A percentile compares a stretch with the other conserved stretches of the same genome.
These are phyloP conservation scores for Metschnikowia kofuensis DNA, from an alignment of 805 yeast species.

Conservation along the genomic window DNA sequence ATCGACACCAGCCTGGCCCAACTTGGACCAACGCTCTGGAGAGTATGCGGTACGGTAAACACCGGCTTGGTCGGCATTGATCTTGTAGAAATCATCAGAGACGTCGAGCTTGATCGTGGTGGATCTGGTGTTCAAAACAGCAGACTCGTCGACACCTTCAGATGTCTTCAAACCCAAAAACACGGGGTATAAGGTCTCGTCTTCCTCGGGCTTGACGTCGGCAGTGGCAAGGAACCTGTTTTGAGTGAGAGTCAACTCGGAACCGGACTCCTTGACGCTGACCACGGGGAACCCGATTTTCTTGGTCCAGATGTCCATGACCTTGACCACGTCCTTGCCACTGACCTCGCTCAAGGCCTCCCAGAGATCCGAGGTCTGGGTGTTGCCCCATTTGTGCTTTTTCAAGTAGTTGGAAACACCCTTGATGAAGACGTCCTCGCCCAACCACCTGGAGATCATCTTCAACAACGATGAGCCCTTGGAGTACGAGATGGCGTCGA, in stretches of 20 bases:
- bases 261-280: conserved; percentile 48
- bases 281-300: conserved; percentile 77
- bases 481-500: conserved; percentile 79
- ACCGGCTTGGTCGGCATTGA: conserved; percentile 73
- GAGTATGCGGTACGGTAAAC: conserved; percentile 72
- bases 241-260: conserved; percentile 58
- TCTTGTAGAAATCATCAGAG: conserved; percentile 55
- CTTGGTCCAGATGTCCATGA: conserved; percentile 80
- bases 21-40: conserved; percentile 63
- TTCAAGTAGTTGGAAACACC: conserved; percentile 78
- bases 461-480: conserved; percentile 78
- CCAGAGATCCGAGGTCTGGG: conserved; percentile 77
- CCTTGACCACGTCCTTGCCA: conserved; percentile 67
- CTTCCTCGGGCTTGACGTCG: conserved; percentile 74
- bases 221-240: conserved; percentile 74
- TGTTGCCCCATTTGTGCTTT: conserved; percentile 74
- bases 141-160: conserved; percentile 57
- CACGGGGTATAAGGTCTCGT: conserved; percentile 65
- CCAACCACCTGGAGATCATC: conserved; percentile 78
- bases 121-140: conserved; percentile 47
- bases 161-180: conserved; percentile 61
- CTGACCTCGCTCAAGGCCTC: conserved; percentile 64
- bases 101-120: conserved; percentile 39
- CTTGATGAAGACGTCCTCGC: conserved; percentile 70
- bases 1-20: conserved; percentile 58